Base-by-base conservation (phyloP, 176 grass and related monocot species). In the Juncus inflexus region DNA sequence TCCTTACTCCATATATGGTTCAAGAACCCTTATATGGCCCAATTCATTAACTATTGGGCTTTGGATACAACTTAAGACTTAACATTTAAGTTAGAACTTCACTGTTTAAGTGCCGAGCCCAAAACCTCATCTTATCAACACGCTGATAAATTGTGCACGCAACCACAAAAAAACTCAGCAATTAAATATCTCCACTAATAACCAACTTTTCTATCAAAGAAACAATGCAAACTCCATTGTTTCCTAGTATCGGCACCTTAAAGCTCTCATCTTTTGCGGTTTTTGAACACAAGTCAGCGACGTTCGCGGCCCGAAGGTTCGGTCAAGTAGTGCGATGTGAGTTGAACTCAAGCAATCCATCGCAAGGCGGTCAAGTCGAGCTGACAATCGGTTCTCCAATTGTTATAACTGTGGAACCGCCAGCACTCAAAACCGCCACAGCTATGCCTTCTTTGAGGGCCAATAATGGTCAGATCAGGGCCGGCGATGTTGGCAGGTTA, bases 401-500 rank as follows among this genome's bases (percentile, higher is more conserved):
- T 56, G 60, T 97, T 53, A 62, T 97, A 35, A 45, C 77, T 1
- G 70, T 80, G 87, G 77, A 71, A 3, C 82, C 87, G 0, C 63
- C 65, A 14, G 83, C 66, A 66, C 76, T 97, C 4, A 97, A 97
- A 84, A 97, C 87, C 4, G 87, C 87, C 3, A 77, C 80, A 75
- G 72, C 82, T 2, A 87, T 91, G 82, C 82, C 87, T n/a, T 89
- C 85, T 40, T 80, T 97, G 42, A 63, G 80, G 42, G 40, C 74
- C 62, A 91, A 97, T 74, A 39, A 15, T 14, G 79, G 87, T 9
- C 80, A 82, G 14, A 85, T 91, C 63, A 91, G 91, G 79, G 40
- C 83, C 6, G 87, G 92, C 9, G 85, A 97, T 13, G 80, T 91
- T 1, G 92, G 92, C 12, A 97, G 85, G 87, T 97, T 56, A 7